Conservation (phyloP, 2,329 filamentous ascomycete species). For the Aspergillus brunneoviolaceus region DNA sequence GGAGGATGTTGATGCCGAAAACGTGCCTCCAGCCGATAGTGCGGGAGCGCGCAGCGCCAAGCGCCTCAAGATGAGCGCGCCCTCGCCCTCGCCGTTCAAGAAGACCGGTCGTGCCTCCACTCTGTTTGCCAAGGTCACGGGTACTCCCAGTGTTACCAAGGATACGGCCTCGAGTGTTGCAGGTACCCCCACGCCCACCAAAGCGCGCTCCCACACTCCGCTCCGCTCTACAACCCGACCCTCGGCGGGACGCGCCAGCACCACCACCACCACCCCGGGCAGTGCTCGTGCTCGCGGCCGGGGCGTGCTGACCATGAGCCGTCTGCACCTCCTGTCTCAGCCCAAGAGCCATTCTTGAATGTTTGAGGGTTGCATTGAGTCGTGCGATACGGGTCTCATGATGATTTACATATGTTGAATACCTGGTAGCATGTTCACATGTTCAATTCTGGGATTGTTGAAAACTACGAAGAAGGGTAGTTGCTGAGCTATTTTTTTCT, state of each 20-base stretch:
- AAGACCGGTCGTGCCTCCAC: background rate
- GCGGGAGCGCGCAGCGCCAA: constrained; percentile 34
- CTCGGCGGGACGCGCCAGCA: constrained; percentile 1
- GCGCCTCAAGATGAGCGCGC: constrained; percentile 35
- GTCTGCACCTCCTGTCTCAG: constrained; percentile 49
- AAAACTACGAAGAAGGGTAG: too few species aligned
- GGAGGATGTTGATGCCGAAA: constrained; percentile 32
- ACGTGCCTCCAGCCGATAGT: constrained; percentile 29
- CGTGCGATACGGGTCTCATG: too few species aligned
- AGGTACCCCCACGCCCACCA: constrained; percentile 33
- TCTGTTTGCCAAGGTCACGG: background rate
- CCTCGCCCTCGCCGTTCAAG: constrained; percentile 25
- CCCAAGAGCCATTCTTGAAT: constrained; percentile 42
- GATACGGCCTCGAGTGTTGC: constrained; percentile 9
- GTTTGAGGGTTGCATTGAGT: background rate
- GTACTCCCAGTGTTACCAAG: background rate
- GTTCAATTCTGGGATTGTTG: too few species aligned
- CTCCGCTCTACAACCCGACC: constrained; percentile 22
- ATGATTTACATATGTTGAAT: too few species aligned
- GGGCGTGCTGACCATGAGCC: constrained; percentile 44
- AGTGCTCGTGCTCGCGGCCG: constrained; percentile 31
- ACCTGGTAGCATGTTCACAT: too few species aligned
- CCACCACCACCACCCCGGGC: constrained; percentile 31
- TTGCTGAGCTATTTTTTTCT: too few species aligned
- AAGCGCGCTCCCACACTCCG: constrained; percentile 35